A percentile compares a stretch with the other conserved stretches of the same genome.
Conservation (phyloP, 2,329 filamentous ascomycete species). For the Pseudocercospora crystallina region DNA sequence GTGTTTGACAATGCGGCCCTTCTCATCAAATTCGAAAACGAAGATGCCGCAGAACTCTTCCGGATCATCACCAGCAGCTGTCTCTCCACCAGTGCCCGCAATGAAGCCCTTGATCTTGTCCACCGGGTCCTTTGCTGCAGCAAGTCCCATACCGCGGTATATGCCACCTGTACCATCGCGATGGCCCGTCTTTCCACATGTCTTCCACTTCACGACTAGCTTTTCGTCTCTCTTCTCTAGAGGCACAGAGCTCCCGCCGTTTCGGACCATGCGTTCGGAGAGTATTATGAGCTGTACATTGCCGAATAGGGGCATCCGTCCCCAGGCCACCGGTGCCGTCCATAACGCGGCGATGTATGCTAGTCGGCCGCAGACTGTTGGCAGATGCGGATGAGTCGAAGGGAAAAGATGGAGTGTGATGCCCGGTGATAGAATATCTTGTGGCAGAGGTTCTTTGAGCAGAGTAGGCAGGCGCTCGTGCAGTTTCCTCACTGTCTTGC, state of each 20-base stretch:
- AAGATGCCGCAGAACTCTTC: conserved; percentile 89
- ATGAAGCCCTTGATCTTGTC: conserved; percentile 58
- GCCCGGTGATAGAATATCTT: conserved; percentile 61
- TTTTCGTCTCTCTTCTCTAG: conserved; percentile 63
- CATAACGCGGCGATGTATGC: conserved; percentile 91
- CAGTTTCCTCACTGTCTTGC: conserved; percentile 61
- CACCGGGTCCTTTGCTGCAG: conserved; percentile 46
- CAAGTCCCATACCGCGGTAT: conserved; percentile 39
- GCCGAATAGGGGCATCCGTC: conserved; percentile 82
- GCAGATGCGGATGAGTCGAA: conserved; percentile 81
- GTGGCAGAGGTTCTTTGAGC: conserved; percentile 60
- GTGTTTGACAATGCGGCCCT: conserved; percentile 80
- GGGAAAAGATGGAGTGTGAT: conserved; percentile 65
- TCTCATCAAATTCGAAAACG: conserved; percentile 89
- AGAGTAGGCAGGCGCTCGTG: conserved; percentile 63
- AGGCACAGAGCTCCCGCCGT: conserved; percentile 45
- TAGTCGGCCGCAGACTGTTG: conserved; percentile 85
- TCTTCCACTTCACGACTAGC: conserved; percentile 88
- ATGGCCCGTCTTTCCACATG: conserved; percentile 55
- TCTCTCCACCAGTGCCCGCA: conserved; percentile 46
- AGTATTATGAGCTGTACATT: conserved; percentile 86
- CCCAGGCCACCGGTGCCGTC: conserved; percentile 96
- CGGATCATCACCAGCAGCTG: conserved; percentile 17
- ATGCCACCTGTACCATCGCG: conserved; percentile 45
- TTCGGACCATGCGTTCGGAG: conserved; percentile 78